Evolutionary conservation across 192 early-diverging fungal species (phyloP), one percentile per base, ranked within the genome.

Genomic region (Umbelopsis vinacea): DNA sequence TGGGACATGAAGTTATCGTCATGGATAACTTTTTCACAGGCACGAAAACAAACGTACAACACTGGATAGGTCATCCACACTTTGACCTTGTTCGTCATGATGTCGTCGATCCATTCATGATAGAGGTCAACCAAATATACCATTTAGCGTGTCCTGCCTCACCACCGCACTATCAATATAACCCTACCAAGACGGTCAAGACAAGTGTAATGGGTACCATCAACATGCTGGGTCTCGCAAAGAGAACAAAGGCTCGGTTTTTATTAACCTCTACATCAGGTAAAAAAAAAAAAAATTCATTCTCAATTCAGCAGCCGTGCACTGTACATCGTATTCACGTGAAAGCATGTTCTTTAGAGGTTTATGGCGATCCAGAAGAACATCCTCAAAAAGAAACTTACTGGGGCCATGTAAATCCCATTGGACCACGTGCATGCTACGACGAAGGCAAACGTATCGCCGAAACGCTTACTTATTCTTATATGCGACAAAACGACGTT

Each of bases 91-190:
- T 93, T 63, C 81, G 92, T 29, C 93, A 95, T 74, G 92, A 95
- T 77, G 92, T 95, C 0, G 92, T 93, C 7, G 93, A 92, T 75
- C 93, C 91, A 0, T 90, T 92, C 52, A 89, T 92, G 85, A 88
- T 92, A 50, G 93, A 95, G 73, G 91, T 93, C 5, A 91, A 93
- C 70, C 89, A 92, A 76, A 92, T 95, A 66, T 95, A 92, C 74
- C 92, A 95, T 75, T 79, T 95, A n/a, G 93, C 93, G 21, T 90
- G 93, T 81, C 93, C 93, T 2, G 93, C 93, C 4, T 94, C 92
- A 0, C 93, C 93, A 33, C 92, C 92, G 19, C 93, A 95, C 70
- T 95, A 95, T 75, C 93, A 95, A 63, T 88, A 92, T 79, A 93
- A 95, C 63, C 92, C 93, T 8, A 91, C 92, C 72, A 93, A 93